Conservation (phyloP, 2,329 filamentous ascomycete genomes). For the Dryadomyces sulphureus region DNA sequence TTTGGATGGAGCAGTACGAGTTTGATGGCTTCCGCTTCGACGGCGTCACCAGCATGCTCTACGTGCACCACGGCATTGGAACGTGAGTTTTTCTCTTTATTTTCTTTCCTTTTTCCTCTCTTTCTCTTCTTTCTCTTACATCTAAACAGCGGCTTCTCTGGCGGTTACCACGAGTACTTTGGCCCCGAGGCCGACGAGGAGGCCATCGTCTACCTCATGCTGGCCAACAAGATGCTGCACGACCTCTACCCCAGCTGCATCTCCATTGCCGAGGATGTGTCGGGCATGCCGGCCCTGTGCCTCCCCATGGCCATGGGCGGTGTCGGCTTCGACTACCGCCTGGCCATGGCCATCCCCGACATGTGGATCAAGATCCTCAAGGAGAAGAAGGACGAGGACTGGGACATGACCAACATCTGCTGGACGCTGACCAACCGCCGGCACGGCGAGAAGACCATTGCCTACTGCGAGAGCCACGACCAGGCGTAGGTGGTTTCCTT, state of each 20-base stretch:
- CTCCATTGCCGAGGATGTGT: constrained; percentile 93
- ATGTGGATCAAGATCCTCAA: constrained; percentile 99
- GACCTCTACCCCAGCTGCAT: constrained; percentile 75
- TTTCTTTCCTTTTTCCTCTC: neutral
- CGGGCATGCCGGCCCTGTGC: constrained; percentile 95
- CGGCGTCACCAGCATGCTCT: constrained; percentile 97
- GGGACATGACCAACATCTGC: constrained; percentile 76
- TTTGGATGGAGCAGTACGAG: constrained; percentile 97
- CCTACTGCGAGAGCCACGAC: constrained; percentile 93
- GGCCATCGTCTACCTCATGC: constrained; percentile 84
- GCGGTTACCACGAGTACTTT: constrained; percentile 97
- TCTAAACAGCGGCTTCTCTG: constrained; percentile 66
- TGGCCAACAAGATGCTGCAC: constrained; percentile 94
- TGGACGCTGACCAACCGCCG: constrained; percentile 85
- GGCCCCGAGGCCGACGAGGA: constrained; percentile 81
- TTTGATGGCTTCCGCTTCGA: constrained; percentile 98
- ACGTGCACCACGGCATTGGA: constrained; percentile 89
- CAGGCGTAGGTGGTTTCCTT: constrained; percentile 58
- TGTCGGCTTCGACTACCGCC: constrained; percentile 90
- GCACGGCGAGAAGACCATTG: constrained; percentile 95
- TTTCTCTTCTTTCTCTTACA: neutral
- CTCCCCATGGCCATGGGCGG: constrained; percentile 73
- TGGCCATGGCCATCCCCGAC: constrained; percentile 95
- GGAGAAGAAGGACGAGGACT: constrained; percentile 78
- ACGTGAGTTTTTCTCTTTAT: constrained; percentile 45